Percentiles rank a stretch among this genome's conserved stretches.
These are phyloP conservation scores for Trichothecium roseum DNA, from an alignment of 2,329 filamentous ascomycete species.

Conservation along the genomic window DNA sequence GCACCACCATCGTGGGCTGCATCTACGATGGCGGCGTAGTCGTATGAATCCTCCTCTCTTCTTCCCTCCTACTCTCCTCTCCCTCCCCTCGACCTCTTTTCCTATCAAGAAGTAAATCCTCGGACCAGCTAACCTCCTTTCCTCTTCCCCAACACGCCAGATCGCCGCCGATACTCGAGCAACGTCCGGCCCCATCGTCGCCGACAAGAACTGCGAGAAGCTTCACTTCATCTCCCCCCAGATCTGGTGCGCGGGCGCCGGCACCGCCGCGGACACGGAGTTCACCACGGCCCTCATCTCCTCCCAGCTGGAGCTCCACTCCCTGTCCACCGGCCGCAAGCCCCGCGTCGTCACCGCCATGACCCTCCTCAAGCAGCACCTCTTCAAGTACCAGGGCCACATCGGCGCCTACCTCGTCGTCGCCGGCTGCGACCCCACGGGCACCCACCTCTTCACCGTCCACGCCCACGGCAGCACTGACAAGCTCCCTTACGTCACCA, in stretches of 20 bases:
- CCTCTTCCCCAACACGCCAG: slow-evolving; percentile 30
- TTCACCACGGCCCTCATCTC: slow-evolving; percentile 98
- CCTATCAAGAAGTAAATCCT: neutral
- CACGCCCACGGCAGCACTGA: slow-evolving; percentile 97
- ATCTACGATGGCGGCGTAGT: slow-evolving; percentile 95
- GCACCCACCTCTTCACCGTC: slow-evolving; percentile 91
- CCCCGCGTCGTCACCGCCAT: slow-evolving; percentile 98
- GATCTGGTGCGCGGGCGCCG: slow-evolving; percentile 98
- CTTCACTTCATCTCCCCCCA: slow-evolving; percentile 97
- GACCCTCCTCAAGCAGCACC: slow-evolving; percentile 98
- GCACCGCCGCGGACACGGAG: slow-evolving; percentile 95
- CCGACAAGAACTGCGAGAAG: slow-evolving; percentile 99
- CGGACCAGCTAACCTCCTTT: neutral
- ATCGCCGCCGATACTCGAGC: slow-evolving; percentile 98
- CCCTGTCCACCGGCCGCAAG: slow-evolving; percentile 90
- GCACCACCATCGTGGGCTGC: slow-evolving; percentile 97
- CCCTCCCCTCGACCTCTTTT: neutral
- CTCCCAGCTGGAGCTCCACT: slow-evolving; percentile 95
- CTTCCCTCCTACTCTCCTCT: neutral
- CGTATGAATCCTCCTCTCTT: slow-evolving; percentile 37
- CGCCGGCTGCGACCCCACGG: slow-evolving; percentile 91
- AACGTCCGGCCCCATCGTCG: slow-evolving; percentile 93
- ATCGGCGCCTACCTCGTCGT: slow-evolving; percentile 98
- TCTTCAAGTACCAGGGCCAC: slow-evolving; percentile 96
- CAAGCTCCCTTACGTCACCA: slow-evolving; percentile 98